Evolutionary conservation across 495 filamentous ascomycete genomes (phyloP), one percentile per base, ranked within the genome.

Genomic region (Penicillium parvum): DNA sequence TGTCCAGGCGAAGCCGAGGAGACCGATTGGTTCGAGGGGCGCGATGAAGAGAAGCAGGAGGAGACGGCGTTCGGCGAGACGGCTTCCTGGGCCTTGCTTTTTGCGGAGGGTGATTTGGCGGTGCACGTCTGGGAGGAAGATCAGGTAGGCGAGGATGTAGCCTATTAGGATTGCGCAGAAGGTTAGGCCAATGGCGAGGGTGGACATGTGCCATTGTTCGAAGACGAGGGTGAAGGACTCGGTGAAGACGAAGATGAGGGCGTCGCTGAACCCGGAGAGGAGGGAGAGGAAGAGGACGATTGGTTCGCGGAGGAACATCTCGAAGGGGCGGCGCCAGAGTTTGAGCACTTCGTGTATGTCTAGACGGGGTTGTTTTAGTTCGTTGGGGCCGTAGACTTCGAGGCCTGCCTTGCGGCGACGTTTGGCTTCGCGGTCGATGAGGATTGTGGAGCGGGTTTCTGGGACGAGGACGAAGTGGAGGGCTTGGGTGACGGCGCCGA

Each of bases 161-260:
- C 84, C 84, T 20, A 85, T 45, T 14, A 80, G 61, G 39, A 86
- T 78, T 2, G 82, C 71, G 16, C 80, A 61, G 60, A 87, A 87
- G 11, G 79, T 68, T 15, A 86, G 64, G 1, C 83, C 83, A 11
- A 78, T 59, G 27, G 72, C 52, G 17, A 76, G 66, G 1, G 73
- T 60, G 25, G 63, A 63, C 49, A 87, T 86, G 28, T 61, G 57
- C 80, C 80, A 88, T 45, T 82, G 77, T 17, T 68, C 49, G 53
- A 83, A 87, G 16, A 87, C 82, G 9, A 83, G 67, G 1, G 53
- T 54, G 55, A 85, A 84, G 0, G 77, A 81, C 49, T 86, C 79
- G 46, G 86, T 79, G 64, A 83, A 86, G 61, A 82, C 84, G 72
- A 87, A 89, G 65, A 90, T 84, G 5, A 90, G 72, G n/a, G 84